Evolutionary conservation across 1,284 basidiomycete species (phyloP).

Genomic region (Meira miltonrushii): DNA sequence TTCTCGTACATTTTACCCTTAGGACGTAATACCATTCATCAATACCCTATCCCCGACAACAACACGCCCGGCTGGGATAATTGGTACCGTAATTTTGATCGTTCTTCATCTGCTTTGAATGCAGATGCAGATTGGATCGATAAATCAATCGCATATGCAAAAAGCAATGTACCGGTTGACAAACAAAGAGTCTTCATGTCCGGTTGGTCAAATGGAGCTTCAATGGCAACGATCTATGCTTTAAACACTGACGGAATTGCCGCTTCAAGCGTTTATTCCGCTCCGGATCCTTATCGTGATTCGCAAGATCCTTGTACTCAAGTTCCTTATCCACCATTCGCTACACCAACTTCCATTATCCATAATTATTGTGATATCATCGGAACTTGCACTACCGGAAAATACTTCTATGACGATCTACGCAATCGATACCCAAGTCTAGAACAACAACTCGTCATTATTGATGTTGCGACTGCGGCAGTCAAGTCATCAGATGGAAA

Average conservation of each 20-base stretch:
- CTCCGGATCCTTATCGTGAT: conserved; percentile 23
- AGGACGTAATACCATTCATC: conserved; percentile 18
- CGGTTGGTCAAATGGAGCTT: background rate
- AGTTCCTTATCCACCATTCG: conserved; percentile 16
- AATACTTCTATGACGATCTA: background rate
- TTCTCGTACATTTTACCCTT: conserved; percentile 21
- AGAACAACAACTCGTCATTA: background rate
- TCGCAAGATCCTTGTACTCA: conserved; percentile 22
- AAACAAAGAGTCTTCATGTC: background rate
- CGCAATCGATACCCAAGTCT: background rate
- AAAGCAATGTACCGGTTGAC: background rate
- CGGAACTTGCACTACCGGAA: background rate
- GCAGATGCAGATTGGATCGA: conserved; percentile 21
- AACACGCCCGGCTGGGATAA: conserved; percentile 21
- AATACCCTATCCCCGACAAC: conserved; percentile 19
- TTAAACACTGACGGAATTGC: conserved; percentile 23
- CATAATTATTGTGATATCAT: background rate
- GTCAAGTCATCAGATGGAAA: background rate
- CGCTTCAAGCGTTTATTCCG: conserved; percentile 20
- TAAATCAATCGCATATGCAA: conserved; percentile 18
- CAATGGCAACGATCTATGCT: conserved; percentile 12
- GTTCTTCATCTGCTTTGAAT: conserved; percentile 18
- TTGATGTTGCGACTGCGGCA: background rate
- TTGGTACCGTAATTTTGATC: conserved; percentile 24
- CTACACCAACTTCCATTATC: conserved; percentile 1